Percentiles rank a stretch among this genome's conserved stretches.
phyloP scores from a whole-genome alignment of 768 basidiomycete species.

The Xerocomellus intermedius region DNA sequence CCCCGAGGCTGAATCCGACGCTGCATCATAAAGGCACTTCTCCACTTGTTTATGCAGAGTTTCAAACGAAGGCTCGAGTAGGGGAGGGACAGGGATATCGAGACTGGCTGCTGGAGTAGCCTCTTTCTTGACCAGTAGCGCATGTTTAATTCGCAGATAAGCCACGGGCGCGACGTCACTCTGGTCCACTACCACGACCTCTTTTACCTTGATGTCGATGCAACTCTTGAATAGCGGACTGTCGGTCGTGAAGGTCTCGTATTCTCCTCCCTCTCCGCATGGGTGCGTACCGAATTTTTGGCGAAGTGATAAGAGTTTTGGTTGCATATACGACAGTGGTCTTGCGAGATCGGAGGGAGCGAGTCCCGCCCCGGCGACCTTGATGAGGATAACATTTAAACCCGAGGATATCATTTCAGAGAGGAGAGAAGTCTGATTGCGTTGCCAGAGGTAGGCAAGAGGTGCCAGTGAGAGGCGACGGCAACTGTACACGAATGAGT shows the following conservation, averaged over 20 bases:
- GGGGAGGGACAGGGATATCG: constrained; percentile 42
- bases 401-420: constrained; percentile 81
- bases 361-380: constrained; percentile 93
- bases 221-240: constrained; percentile 82
- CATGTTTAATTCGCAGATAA: constrained; percentile 77
- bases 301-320: constrained; percentile 72
- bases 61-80: constrained; percentile 41
- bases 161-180: constrained; percentile 89
- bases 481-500: constrained; percentile 50
- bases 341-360: constrained; percentile 75
- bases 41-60: constrained; percentile 9
- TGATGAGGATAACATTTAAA: constrained; percentile 84
- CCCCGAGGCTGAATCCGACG: not conserved
- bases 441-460: constrained; percentile 91
- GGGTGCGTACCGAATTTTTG: constrained; percentile 83
- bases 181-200: constrained; percentile 76
- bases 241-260: constrained; percentile 90
- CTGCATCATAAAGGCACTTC: constrained; percentile 5
- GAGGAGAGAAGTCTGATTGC: constrained; percentile 82
- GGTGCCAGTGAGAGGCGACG: constrained; percentile 75
- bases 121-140: constrained; percentile 58
- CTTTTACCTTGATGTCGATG: constrained; percentile 65
- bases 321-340: constrained; percentile 69
- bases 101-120: not conserved
- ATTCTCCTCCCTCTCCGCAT: constrained; percentile 98